phyloP scores from a whole-genome alignment of 2,329 filamentous ascomycete species.

The Neurospora sp. region DNA sequence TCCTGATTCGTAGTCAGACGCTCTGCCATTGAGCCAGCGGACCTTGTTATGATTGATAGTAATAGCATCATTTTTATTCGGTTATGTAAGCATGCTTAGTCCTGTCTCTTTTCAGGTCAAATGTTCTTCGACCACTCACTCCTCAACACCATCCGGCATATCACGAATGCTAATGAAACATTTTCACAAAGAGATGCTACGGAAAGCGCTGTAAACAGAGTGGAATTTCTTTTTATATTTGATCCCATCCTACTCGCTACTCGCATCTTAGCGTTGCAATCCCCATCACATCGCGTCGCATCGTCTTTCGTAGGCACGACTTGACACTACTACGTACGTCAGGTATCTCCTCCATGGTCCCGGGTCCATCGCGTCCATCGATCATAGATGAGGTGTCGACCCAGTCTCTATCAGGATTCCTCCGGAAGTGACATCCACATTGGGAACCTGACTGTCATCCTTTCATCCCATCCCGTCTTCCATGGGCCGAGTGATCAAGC shows the following conservation, averaged over 20 bases:
- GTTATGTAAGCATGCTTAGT: rapidly evolving
- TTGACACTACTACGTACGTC: background rate
- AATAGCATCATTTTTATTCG: rapidly evolving
- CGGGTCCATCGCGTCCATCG: background rate
- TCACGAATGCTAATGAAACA: background rate
- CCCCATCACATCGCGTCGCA: background rate
- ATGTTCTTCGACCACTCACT: background rate
- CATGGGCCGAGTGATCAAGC: background rate
- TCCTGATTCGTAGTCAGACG: background rate
- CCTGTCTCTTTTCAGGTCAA: rapidly evolving
- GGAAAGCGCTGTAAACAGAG: background rate
- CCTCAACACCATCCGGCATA: background rate
- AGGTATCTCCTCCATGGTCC: background rate
- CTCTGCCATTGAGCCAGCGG: background rate
- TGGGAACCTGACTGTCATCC: background rate
- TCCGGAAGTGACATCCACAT: background rate
- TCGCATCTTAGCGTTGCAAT: background rate
- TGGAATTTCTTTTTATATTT: background rate
- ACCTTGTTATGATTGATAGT: background rate
- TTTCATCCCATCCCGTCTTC: background rate
- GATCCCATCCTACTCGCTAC: background rate
- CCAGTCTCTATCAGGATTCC: background rate
- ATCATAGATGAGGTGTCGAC: background rate
- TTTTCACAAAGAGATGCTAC: background rate
- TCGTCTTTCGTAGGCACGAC: background rate